These are phyloP conservation scores for Fragilaria crotonensis DNA, from an alignment of 108 stramenopile species.

Conservation along the genomic window DNA sequence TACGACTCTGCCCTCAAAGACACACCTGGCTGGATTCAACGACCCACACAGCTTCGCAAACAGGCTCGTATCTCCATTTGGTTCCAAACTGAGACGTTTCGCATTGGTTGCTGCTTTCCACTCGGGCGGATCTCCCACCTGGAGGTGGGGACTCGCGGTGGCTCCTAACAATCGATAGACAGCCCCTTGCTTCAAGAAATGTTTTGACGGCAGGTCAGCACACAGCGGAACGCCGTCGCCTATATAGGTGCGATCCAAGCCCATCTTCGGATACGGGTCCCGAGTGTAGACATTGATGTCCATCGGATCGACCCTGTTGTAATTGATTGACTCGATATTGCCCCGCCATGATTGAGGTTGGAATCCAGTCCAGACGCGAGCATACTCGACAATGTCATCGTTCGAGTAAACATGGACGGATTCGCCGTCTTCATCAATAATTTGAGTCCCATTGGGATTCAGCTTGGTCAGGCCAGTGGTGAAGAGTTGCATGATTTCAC, in stretches of 20 bases:
- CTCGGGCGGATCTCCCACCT: slow-evolving; percentile 14
- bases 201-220: slow-evolving; percentile 32
- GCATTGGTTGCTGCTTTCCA: slow-evolving; percentile 6
- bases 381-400: slow-evolving; percentile 30
- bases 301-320: slow-evolving; percentile 17
- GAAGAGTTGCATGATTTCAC: slow-evolving; percentile 63
- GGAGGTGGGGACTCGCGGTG: slow-evolving; percentile 10
- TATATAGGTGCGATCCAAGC: slow-evolving; percentile 38
- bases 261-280: slow-evolving; percentile 63
- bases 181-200: slow-evolving; percentile 53
- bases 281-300: slow-evolving; percentile 17
- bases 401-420: slow-evolving; percentile 31
- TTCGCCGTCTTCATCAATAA: slow-evolving; percentile 20
- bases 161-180: slow-evolving; percentile 45
- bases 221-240: slow-evolving; percentile 67
- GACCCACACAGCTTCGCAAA: slow-evolving; percentile 3
- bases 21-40: slow-evolving; percentile 24
- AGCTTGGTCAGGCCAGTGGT: slow-evolving; percentile 39
- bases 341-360: slow-evolving; percentile 28
- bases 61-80: not conserved
- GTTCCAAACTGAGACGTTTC: not conserved
- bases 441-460: slow-evolving; percentile 37
- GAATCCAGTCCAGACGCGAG: slow-evolving; percentile 47
- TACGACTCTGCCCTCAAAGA: slow-evolving; percentile 24
- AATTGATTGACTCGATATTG: slow-evolving; percentile 29